Conservation (phyloP, 257 asterid genomes). For the Nicotiana obtusifolia region DNA sequence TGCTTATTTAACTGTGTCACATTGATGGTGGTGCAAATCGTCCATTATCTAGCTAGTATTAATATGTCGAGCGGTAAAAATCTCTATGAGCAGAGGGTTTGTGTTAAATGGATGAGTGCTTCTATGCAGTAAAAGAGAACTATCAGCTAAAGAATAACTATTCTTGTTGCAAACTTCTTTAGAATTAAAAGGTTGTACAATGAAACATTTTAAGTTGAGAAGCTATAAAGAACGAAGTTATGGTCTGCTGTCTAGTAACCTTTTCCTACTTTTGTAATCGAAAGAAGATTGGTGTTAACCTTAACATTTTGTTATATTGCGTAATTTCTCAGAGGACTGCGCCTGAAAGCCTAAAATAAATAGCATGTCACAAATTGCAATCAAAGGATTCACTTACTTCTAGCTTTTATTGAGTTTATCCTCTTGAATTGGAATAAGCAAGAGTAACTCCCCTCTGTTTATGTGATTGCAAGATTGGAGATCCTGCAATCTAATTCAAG, state of each 20-base stretch:
- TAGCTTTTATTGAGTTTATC: neutral
- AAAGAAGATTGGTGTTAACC: neutral
- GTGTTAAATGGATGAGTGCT: neutral
- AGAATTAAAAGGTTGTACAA: neutral
- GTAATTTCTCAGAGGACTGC: neutral
- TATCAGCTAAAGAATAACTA: neutral
- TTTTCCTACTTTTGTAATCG: neutral
- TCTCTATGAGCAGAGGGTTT: neutral
- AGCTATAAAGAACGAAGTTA: neutral
- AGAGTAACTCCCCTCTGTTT: neutral
- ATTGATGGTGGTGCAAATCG: neutral
- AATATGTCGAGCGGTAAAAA: neutral
- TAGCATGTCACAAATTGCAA: neutral
- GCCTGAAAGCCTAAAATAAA: neutral
- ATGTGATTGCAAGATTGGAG: conserved; percentile 7
- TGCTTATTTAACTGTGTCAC: neutral
- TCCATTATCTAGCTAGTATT: neutral
- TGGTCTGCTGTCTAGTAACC: neutral
- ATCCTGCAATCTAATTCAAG: neutral
- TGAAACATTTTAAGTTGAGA: neutral
- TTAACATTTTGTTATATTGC: neutral
- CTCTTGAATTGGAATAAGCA: neutral
- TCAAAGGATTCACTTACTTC: neutral
- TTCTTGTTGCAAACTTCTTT: neutral
- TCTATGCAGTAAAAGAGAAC: neutral